These are phyloP conservation scores for Populus alba DNA, from an alignment of 345 rosid species.

Conservation along the genomic window DNA sequence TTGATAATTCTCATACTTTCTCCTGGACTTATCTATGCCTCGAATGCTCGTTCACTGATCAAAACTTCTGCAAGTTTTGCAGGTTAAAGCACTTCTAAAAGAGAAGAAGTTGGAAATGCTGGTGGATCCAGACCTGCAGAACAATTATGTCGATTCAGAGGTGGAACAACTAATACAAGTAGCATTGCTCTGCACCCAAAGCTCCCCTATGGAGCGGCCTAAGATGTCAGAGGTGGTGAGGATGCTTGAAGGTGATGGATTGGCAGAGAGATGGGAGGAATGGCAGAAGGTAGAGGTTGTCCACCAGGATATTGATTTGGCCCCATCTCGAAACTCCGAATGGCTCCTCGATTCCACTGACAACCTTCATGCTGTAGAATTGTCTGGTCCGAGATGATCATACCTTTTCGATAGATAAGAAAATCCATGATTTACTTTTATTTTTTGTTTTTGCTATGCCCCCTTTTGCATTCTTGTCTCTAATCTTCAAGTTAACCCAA, in stretches of 20 bases:
- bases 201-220: constrained; percentile 32
- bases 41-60: not conserved
- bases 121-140: constrained; percentile 32
- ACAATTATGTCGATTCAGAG: constrained; percentile 23
- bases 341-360: constrained; percentile 33
- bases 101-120: constrained; percentile 33
- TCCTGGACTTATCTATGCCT: not conserved
- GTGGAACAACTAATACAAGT: constrained; percentile 34
- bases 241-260: constrained; percentile 35
- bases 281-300: constrained; percentile 34
- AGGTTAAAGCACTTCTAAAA: constrained; percentile 30
- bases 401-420: not conserved
- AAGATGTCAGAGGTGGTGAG: constrained; percentile 35
- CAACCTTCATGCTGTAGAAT: constrained; percentile 30
- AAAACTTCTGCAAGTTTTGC: not conserved
- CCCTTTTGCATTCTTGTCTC: not conserved
- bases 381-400: constrained; percentile 30
- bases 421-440: not conserved
- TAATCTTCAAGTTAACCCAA: not conserved
- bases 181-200: constrained; percentile 27
- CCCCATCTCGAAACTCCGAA: constrained; percentile 19
- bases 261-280: constrained; percentile 33
- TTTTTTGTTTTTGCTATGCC: not conserved
- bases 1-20: not conserved
- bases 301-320: constrained; percentile 19